Conservation (phyloP, 306 rosid genomes). For the Vigna angularis region DNA sequence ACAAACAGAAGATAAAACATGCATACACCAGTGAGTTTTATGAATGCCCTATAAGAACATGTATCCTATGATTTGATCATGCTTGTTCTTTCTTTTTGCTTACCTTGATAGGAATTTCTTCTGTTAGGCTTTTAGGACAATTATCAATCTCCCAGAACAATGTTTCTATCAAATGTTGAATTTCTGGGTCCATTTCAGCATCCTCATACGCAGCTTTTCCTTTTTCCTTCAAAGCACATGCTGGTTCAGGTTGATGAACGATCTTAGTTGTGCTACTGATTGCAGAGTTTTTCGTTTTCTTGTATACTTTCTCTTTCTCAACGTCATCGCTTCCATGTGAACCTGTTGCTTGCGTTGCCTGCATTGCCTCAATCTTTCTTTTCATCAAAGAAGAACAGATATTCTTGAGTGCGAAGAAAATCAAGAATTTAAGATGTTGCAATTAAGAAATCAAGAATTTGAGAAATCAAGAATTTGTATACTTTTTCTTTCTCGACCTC, state of each 20-base stretch:
- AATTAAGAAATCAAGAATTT: too few relatives aligned
- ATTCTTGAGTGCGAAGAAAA: not conserved
- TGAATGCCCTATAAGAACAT: not conserved
- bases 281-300: not conserved
- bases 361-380: not conserved
- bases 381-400: not conserved
- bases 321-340: not conserved
- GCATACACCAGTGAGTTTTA: too few relatives aligned
- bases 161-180: not conserved
- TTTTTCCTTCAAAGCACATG: not conserved
- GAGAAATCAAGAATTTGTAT: too few relatives aligned
- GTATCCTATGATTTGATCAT: too few relatives aligned
- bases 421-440: too few relatives aligned
- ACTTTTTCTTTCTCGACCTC: not conserved
- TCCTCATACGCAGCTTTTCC: not conserved
- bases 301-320: not conserved
- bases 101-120: not conserved
- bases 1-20: too few relatives aligned
- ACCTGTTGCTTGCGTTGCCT: not conserved
- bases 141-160: slow-evolving; percentile 29
- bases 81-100: not conserved
- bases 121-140: not conserved
- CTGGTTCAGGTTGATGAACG: not conserved
- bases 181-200: slow-evolving; percentile 24
- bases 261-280: not conserved